Base-by-base conservation (phyloP, 2,329 filamentous ascomycete genomes). In the Mycosphaerella sp. region DNA sequence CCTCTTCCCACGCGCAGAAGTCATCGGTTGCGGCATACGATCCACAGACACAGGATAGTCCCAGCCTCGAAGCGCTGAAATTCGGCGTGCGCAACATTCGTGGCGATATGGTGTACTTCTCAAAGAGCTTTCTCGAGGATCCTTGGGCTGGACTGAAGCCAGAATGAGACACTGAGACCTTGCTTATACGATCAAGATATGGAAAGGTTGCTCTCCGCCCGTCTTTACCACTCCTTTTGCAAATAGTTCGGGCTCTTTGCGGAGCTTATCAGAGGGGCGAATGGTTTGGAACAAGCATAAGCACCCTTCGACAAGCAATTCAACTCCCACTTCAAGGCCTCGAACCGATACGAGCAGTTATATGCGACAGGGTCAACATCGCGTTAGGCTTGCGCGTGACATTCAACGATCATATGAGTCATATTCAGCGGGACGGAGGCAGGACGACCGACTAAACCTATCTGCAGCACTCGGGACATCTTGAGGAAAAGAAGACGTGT, bases 91-190 rank as follows among this genome's bases (percentile, higher is more conserved):
- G 68, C 48, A 74, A 76, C 57, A 70, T 73, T 55, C 71, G 70
- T 1, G 87, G 85, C 74, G 87, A 84, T 69, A 72, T 78, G 39
- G 82, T 77, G 36, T 88, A 87, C 68, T 90, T 89, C 68, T 80
- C 87, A 55, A 79, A 80, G 0, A 78, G 76, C 54, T 87, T 84
- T 57, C 81, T 88, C 62, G 77, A 84, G 66, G 88, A 91, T 66
- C 87, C 87, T 0, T 91, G 87, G 87, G 48, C 41, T 6, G 43
- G 54, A 8, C 40, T 60, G 45, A 79, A 44, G 21, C 17, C 42
- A 11, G 23, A 44, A 11, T 44, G 42, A 44, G 21, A 8, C 6
- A 7, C 8, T 4, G 5, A 1, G 21, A 38, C 34, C 12, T 5
- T 38, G 34, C 34, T 6, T 4, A n/a, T 1, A n/a, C 2, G 34